Base-by-base conservation (phyloP, 2,329 filamentous ascomycete genomes). In the Aspergillus puulaauensis region DNA sequence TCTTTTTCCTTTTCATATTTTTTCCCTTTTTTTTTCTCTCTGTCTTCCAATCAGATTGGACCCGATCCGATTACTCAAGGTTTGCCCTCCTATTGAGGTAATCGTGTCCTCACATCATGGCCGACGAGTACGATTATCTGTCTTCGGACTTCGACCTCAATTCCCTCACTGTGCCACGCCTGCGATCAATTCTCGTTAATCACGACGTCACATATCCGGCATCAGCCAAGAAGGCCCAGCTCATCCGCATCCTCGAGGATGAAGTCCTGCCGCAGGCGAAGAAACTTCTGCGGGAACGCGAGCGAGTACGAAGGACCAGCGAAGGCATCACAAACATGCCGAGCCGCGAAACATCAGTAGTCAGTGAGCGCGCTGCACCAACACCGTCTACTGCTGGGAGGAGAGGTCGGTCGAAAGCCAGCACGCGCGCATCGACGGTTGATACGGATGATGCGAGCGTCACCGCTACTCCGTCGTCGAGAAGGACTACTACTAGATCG, bases 131-230 rank as follows among this genome's bases (percentile, higher is more conserved):
- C 65, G 90, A 91, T 65, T 99, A 98, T 73, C 87, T 98, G 33
- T 86, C 93, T 70, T 84, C 90, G 54, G 90, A 85, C 67, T 98
- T 97, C 73, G 91, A 99, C 73, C 87, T 95, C 19, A 83, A 83
- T 70, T 86, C 84, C 63, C 84, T 98, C 62, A 98, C 92, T 1
- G 87, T 98, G 50, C 92, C 95, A 27, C 89, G 90, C 46, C 81
- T 99, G 66, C 90, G 95, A 68, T 93, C 90, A 49, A 96, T 98
- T 64, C 86, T 99, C 57, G 90, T 98, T 68, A 89, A 87, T 64
- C 91, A 99, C 78, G 90, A 92, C 71, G 81, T 98, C 68, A 79
- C 86, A 39, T 98, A 96, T 72, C 89, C 93, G 5, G 88, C 91
- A 0, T 93, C 88, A 4, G 92, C 95, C 12, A 99, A 98, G 79